phyloP scores from a whole-genome alignment of 345 rosid genomes.

The Rhodomyrtus tomentosa region DNA sequence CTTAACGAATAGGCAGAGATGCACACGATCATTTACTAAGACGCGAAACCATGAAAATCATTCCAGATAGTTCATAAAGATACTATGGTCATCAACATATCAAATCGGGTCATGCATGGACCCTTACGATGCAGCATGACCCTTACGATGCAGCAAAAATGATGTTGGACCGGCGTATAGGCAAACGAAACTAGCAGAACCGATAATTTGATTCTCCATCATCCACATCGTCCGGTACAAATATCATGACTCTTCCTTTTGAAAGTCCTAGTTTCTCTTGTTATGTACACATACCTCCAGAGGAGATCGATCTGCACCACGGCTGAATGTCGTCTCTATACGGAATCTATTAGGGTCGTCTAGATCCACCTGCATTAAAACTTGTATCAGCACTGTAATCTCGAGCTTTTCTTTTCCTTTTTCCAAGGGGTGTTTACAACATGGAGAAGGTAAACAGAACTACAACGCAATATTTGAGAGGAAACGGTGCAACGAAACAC shows the following conservation, averaged over 20 bases:
- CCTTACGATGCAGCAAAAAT: neutral
- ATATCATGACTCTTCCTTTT: neutral
- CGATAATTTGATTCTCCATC: neutral
- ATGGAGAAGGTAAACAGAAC: neutral
- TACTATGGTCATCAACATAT: neutral
- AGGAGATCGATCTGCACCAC: conserved; percentile 95
- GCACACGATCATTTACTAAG: neutral
- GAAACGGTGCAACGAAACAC: neutral
- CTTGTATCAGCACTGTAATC: neutral
- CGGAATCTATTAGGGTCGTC: conserved; percentile 89
- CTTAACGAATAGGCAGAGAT: neutral
- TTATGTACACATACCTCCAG: conserved; percentile 51
- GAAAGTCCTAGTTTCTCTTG: neutral
- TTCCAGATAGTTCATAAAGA: neutral
- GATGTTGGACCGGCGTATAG: neutral
- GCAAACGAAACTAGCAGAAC: neutral
- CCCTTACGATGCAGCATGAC: neutral
- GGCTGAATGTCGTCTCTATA: conserved; percentile 84
- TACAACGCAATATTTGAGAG: neutral
- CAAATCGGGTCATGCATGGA: neutral
- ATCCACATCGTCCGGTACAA: neutral
- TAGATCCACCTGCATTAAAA: conserved; percentile 47
- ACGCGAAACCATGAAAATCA: neutral
- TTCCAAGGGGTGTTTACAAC: neutral
- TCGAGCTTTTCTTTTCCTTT: neutral